Conservation (phyloP, 768 basidiomycete genomes). For the Butyriboletus loyo region DNA sequence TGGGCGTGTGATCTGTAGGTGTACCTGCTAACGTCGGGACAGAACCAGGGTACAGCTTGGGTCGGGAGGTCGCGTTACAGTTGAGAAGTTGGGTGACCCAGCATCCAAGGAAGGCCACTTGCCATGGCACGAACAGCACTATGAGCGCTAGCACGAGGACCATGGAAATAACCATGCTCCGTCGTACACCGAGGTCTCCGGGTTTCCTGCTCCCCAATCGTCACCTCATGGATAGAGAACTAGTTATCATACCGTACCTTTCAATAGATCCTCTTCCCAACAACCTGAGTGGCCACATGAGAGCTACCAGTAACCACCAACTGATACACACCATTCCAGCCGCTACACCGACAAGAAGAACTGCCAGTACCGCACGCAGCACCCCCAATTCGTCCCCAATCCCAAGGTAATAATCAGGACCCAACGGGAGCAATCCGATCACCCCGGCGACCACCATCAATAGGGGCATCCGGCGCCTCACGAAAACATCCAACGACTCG, state of each 20-base stretch:
- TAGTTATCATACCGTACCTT: constrained; percentile 10
- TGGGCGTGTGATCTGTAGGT: constrained; percentile 25
- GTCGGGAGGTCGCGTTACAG: constrained; percentile 40
- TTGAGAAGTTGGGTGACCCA: constrained; percentile 77
- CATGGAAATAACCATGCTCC: constrained; percentile 57
- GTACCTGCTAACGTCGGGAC: constrained; percentile 26
- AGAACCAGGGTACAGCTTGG: constrained; percentile 19
- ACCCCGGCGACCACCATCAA: constrained; percentile 44
- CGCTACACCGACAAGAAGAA: constrained; percentile 54
- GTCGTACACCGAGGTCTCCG: constrained; percentile 39
- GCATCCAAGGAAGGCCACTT: constrained; percentile 83
- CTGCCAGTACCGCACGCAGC: constrained; percentile 44
- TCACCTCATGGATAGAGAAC: neutral
- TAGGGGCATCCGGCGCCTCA: constrained; percentile 35
- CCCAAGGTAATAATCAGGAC: constrained; percentile 56
- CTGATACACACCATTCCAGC: constrained; percentile 60
- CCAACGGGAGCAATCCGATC: constrained; percentile 55
- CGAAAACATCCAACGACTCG: constrained; percentile 49
- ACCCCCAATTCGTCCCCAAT: constrained; percentile 48
- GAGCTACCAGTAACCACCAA: constrained; percentile 50
- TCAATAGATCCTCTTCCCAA: constrained; percentile 4
- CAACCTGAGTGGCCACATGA: constrained; percentile 46
- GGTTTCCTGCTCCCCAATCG: constrained; percentile 13
- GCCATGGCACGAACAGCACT: constrained; percentile 81
- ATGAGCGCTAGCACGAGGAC: constrained; percentile 60